Percentiles rank a stretch among this genome's conserved stretches.
Evolutionary conservation across 2,329 filamentous ascomycete genomes (phyloP).

Genomic region (Dactylellina drechsleri): DNA sequence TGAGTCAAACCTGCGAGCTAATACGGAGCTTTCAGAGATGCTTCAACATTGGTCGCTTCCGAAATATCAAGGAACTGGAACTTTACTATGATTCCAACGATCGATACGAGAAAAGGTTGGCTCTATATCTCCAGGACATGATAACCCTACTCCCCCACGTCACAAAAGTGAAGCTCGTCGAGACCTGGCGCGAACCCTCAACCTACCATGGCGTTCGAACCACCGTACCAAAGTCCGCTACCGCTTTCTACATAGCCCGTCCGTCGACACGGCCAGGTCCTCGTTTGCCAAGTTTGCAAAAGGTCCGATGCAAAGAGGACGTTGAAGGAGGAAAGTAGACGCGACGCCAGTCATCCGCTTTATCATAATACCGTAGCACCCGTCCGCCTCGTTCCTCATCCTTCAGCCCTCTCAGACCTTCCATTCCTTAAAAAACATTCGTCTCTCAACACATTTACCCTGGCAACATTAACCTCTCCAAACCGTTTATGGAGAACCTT

Average conservation of each 20-base stretch:
- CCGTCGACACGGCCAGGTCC: neutral
- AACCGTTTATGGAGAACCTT: neutral
- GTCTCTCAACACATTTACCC: conserved; percentile 1
- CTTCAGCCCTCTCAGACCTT: neutral
- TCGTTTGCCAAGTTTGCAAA: neutral
- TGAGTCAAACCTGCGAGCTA: neutral
- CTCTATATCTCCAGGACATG: conserved; percentile 16
- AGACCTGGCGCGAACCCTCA: conserved; percentile 26
- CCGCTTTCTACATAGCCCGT: conserved; percentile 23
- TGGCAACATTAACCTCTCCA: neutral
- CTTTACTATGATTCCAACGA: conserved; percentile 20
- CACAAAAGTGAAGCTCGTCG: conserved; percentile 20
- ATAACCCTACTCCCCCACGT: conserved; percentile 7
- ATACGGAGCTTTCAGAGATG: neutral
- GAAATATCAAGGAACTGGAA: conserved; percentile 20
- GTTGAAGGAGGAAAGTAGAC: neutral
- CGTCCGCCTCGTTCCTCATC: neutral
- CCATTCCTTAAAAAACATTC: neutral
- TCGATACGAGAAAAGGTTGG: conserved; percentile 15
- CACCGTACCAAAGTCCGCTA: neutral
- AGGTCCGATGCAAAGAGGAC: neutral
- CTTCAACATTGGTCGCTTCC: conserved; percentile 27
- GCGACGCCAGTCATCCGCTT: neutral
- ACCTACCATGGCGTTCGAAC: conserved; percentile 20
- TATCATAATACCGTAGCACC: neutral